These are phyloP conservation scores for Henckelia pumila DNA, from an alignment of 257 asterid genomes.

Conservation along the genomic window DNA sequence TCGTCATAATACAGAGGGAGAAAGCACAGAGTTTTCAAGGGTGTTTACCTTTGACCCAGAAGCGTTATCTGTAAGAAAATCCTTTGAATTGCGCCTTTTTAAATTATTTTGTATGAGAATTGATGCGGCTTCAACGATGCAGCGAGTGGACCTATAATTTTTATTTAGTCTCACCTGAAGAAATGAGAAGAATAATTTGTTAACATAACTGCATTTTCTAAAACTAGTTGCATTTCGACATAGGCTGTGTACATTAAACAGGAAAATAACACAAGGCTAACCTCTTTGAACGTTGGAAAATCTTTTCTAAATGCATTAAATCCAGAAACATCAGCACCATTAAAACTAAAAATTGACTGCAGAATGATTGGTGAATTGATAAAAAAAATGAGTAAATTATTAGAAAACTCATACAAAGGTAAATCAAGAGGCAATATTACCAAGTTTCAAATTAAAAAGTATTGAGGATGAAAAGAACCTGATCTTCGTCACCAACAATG, in stretches of 20 bases:
- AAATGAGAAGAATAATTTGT: constrained; percentile 28
- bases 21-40: constrained; percentile 13
- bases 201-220: constrained; percentile 14
- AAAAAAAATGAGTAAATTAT: background rate
- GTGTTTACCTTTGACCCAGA: constrained; percentile 75
- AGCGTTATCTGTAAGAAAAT: constrained; percentile 71
- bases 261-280: constrained; percentile 32
- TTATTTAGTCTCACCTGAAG: constrained; percentile 75
- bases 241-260: background rate
- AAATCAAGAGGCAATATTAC: constrained; percentile 22
- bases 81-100: constrained; percentile 65
- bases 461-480: constrained; percentile 49
- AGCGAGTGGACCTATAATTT: constrained; percentile 91
- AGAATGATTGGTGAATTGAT: constrained; percentile 21
- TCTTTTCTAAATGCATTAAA: constrained; percentile 90
- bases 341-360: constrained; percentile 95
- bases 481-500: constrained; percentile 97
- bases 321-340: constrained; percentile 91
- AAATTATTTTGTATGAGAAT: constrained; percentile 71
- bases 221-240: constrained; percentile 20
- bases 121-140: constrained; percentile 92
- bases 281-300: constrained; percentile 92
- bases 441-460: constrained; percentile 21
- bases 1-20: constrained; percentile 18
- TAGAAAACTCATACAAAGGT: constrained; percentile 13